These are phyloP conservation scores for Pueraria montana DNA, from an alignment of 306 rosid species.

Conservation along the genomic window DNA sequence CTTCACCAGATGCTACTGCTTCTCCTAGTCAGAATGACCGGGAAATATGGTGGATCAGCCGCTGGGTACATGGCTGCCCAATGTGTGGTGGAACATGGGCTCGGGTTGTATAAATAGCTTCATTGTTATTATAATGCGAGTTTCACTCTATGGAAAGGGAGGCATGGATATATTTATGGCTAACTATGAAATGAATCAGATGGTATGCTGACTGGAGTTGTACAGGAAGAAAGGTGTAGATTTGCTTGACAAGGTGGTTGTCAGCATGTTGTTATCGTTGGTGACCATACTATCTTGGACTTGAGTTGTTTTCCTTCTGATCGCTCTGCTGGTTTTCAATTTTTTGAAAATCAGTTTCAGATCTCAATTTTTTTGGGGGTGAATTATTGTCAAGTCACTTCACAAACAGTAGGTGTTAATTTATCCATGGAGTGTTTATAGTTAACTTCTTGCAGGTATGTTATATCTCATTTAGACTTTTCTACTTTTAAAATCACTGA, in stretches of 20 bases:
- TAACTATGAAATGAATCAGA: slow-evolving; percentile 26
- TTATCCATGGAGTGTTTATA: slow-evolving; percentile 16
- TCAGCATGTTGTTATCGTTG: background rate
- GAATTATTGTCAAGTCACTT: background rate
- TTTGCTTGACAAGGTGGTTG: slow-evolving; percentile 45
- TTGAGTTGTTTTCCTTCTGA: slow-evolving; percentile 24
- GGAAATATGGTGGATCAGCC: slow-evolving; percentile 97
- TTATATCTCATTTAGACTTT: background rate
- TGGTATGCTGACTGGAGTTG: slow-evolving; percentile 44
- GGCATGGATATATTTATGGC: slow-evolving; percentile 4
- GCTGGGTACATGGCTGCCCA: slow-evolving; percentile 97
- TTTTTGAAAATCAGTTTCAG: slow-evolving; percentile 26
- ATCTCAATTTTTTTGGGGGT: slow-evolving; percentile 9
- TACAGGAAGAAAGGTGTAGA: slow-evolving; percentile 44
- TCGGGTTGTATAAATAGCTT: slow-evolving; percentile 78
- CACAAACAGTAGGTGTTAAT: background rate
- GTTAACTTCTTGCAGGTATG: slow-evolving; percentile 43
- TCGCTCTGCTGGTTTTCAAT: slow-evolving; percentile 3
- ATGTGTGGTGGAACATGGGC: slow-evolving; percentile 99
- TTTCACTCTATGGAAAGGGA: slow-evolving; percentile 11
- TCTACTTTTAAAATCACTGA: slow-evolving; percentile 1
- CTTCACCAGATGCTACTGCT: slow-evolving; percentile 68
- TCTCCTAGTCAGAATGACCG: slow-evolving; percentile 67
- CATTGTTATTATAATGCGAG: background rate
- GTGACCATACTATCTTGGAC: slow-evolving; percentile 1